These are phyloP conservation scores for Meredithiella fracta DNA, from an alignment of 2,329 filamentous ascomycete species.

Conservation along the genomic window DNA sequence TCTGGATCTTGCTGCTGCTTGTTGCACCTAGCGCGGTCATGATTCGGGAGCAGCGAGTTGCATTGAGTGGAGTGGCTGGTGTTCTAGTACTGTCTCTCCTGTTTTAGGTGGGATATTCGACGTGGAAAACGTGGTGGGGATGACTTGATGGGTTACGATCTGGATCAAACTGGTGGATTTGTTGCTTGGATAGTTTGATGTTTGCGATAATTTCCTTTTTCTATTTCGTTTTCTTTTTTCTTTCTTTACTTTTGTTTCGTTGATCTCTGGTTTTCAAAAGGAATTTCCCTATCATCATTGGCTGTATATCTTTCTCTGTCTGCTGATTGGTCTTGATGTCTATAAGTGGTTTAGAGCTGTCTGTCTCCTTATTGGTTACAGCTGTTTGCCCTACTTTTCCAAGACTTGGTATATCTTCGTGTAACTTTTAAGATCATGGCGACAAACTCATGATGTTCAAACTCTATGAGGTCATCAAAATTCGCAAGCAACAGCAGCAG, in stretches of 20 bases:
- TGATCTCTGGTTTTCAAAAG: constrained; percentile 2
- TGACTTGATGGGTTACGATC: not conserved
- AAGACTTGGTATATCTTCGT: not conserved
- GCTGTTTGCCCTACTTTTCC: constrained; percentile 2
- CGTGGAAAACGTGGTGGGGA: not conserved
- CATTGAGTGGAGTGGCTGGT: not conserved
- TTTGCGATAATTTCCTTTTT: not conserved
- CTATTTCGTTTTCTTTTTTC: constrained; percentile 8
- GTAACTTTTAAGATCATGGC: not conserved
- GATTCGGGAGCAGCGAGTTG: constrained; percentile 3
- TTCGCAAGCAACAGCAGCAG: no score
- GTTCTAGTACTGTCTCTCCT: constrained; percentile 7
- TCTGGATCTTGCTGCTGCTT: constrained; percentile 6
- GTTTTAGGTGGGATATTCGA: constrained; percentile 1
- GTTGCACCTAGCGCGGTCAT: not conserved
- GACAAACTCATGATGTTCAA: no score
- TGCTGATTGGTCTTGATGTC: not conserved
- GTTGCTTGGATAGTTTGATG: not conserved
- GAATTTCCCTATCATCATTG: constrained; percentile 1
- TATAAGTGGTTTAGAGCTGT: not conserved
- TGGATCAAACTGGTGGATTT: constrained; percentile 4
- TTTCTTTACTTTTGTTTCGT: not conserved
- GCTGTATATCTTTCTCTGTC: not conserved
- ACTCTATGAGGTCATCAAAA: no score
- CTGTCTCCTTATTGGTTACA: not conserved